Evolutionary conservation across 768 basidiomycete genomes (phyloP).

Genomic region (Pleurotus ostreatus): DNA sequence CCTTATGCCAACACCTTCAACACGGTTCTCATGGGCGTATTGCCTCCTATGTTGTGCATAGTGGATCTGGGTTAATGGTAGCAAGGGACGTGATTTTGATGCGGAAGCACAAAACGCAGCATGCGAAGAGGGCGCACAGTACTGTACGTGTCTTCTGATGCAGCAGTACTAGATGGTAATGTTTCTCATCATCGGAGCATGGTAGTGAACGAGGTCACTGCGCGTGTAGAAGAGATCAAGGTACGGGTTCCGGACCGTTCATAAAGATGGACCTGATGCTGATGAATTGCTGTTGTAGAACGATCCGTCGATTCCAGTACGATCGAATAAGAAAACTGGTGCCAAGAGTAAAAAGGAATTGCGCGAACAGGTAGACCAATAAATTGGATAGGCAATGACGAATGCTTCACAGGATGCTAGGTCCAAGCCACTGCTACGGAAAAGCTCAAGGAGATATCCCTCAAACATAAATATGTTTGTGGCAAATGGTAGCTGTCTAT

Average conservation of each 20-base stretch:
- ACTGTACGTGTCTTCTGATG: constrained; percentile 26
- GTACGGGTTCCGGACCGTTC: constrained; percentile 22
- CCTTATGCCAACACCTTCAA: too few relatives aligned
- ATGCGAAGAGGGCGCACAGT: constrained; percentile 36
- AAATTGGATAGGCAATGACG: neutral
- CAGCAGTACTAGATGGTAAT: too few relatives aligned
- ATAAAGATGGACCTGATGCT: neutral
- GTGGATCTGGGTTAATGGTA: constrained; percentile 66
- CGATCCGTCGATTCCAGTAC: constrained; percentile 59
- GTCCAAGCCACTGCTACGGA: constrained; percentile 54
- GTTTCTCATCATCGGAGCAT: too few relatives aligned
- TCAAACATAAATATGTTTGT: constrained; percentile 44
- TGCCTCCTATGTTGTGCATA: constrained; percentile 16
- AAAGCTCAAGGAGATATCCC: constrained; percentile 57
- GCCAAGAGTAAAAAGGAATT: constrained; percentile 73
- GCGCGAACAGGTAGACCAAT: constrained; percentile 54
- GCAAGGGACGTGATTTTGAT: constrained; percentile 19
- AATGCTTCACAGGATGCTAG: constrained; percentile 27
- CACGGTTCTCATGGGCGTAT: too few relatives aligned
- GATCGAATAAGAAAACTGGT: constrained; percentile 70
- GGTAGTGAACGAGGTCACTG: constrained; percentile 55
- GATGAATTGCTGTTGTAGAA: constrained; percentile 34
- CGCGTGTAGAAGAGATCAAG: constrained; percentile 58
- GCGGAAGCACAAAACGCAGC: constrained; percentile 28
- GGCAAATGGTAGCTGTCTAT: constrained; percentile 62